Percentiles rank a stretch among this genome's conserved stretches.
phyloP scores from a whole-genome alignment of 1,139 yeast species.

The Spathaspora sp. region DNA sequence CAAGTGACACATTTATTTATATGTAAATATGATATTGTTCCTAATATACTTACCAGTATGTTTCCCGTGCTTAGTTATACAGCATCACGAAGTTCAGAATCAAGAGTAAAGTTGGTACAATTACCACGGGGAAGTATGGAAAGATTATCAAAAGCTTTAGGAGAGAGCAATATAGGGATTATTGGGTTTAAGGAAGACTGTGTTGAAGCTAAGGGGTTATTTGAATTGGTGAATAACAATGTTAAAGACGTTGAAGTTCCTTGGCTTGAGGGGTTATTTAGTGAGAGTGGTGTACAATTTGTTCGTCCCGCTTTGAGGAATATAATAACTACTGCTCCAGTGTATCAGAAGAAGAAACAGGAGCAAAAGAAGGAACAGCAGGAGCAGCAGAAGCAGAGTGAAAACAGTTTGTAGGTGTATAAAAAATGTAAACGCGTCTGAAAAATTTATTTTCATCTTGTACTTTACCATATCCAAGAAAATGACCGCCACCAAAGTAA shows the following conservation, averaged over 20 bases:
- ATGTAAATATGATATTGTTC: slow-evolving; percentile 52
- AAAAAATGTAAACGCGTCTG: not conserved
- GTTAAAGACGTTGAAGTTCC: slow-evolving; percentile 44
- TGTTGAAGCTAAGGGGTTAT: slow-evolving; percentile 28
- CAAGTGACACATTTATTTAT: slow-evolving; percentile 48
- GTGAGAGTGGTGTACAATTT: slow-evolving; percentile 16
- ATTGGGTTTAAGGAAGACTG: slow-evolving; percentile 26
- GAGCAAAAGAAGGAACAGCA: slow-evolving; percentile 3
- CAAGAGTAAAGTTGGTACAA: slow-evolving; percentile 49
- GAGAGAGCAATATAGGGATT: slow-evolving; percentile 25
- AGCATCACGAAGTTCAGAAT: slow-evolving; percentile 31
- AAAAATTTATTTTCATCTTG: not conserved
- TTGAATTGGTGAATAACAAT: slow-evolving; percentile 27
- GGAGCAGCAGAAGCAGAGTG: not conserved
- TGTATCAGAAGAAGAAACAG: slow-evolving; percentile 24
- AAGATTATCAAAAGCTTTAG: slow-evolving; percentile 33
- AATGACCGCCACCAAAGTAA: slow-evolving; percentile 13
- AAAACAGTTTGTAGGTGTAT: not conserved
- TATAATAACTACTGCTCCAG: slow-evolving; percentile 43
- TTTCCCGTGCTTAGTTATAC: slow-evolving; percentile 53
- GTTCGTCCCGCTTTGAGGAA: slow-evolving; percentile 37
- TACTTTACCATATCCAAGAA: not conserved
- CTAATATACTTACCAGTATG: slow-evolving; percentile 47
- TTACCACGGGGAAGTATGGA: slow-evolving; percentile 50
- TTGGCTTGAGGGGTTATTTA: slow-evolving; percentile 41